Evolutionary conservation across 306 rosid species (phyloP).

Genomic region (Quercus aquifolioides): DNA sequence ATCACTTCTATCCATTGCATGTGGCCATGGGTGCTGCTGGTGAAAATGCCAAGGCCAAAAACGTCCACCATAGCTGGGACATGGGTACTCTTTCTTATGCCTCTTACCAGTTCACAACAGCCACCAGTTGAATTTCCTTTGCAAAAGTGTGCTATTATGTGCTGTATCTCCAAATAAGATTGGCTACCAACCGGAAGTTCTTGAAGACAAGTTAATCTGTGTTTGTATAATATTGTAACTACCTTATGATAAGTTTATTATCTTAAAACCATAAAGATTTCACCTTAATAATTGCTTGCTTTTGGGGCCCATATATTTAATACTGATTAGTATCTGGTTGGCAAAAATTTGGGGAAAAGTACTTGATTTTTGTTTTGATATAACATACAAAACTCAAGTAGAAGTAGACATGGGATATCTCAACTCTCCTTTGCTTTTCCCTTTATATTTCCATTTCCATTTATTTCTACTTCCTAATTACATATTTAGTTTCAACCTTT

Average conservation of each 20-base stretch:
- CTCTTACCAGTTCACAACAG: conserved; percentile 63
- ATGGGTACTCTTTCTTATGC: conserved; percentile 65
- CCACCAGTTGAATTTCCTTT: conserved; percentile 14
- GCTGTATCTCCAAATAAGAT: neutral
- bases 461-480: too few relatives aligned
- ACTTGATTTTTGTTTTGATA: too few relatives aligned
- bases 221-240: neutral
- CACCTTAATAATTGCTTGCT: too few relatives aligned
- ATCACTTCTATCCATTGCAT: conserved; percentile 75
- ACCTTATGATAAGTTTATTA: neutral
- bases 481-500: too few relatives aligned
- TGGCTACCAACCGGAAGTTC: neutral
- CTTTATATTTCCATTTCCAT: too few relatives aligned
- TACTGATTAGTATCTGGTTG: too few relatives aligned
- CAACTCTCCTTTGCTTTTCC: too few relatives aligned
- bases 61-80: conserved; percentile 60
- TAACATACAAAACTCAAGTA: too few relatives aligned
- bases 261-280: too few relatives aligned
- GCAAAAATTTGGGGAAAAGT: too few relatives aligned
- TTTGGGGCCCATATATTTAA: too few relatives aligned
- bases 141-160: neutral
- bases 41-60: conserved; percentile 48
- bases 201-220: neutral
- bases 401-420: too few relatives aligned
- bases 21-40: conserved; percentile 90